Evolutionary conservation across 805 yeast species (phyloP).

Genomic region (Saccharomycopsis sp.): DNA sequence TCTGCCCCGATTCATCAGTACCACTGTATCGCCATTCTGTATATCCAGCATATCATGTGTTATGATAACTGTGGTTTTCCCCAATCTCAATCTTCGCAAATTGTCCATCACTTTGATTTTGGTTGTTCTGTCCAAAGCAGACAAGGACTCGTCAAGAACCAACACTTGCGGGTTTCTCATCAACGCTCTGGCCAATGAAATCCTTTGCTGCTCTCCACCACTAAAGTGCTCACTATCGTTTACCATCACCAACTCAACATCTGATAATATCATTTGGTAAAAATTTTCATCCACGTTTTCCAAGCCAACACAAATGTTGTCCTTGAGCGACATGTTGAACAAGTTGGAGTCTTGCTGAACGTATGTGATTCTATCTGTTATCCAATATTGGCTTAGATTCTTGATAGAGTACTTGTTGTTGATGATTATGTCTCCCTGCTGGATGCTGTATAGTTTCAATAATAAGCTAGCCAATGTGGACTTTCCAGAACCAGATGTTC

Average conservation of each 20-base stretch:
- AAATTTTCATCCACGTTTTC: not conserved
- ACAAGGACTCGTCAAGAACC: conserved; percentile 76
- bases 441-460: conserved; percentile 44
- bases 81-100: conserved; percentile 51
- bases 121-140: conserved; percentile 61
- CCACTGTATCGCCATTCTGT: conserved; percentile 44
- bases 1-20: conserved; percentile 50
- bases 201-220: conserved; percentile 87
- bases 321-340: conserved; percentile 52
- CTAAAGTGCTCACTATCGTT: conserved; percentile 44
- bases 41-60: conserved; percentile 71
- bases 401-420: conserved; percentile 45
- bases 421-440: conserved; percentile 47
- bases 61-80: conserved; percentile 68
- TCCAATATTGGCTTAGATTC: conserved; percentile 39
- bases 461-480: conserved; percentile 67
- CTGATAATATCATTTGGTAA: too few relatives aligned
- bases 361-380: conserved; percentile 54
- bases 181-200: conserved; percentile 78
- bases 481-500: conserved; percentile 90
- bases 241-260: conserved; percentile 23
- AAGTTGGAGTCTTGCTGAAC: conserved; percentile 65
- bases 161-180: conserved; percentile 65
- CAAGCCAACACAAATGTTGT: conserved; percentile 44
- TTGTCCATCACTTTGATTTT: conserved; percentile 38